phyloP scores from a whole-genome alignment of 768 basidiomycete genomes.

The Cystofilobasidium ferigula region DNA sequence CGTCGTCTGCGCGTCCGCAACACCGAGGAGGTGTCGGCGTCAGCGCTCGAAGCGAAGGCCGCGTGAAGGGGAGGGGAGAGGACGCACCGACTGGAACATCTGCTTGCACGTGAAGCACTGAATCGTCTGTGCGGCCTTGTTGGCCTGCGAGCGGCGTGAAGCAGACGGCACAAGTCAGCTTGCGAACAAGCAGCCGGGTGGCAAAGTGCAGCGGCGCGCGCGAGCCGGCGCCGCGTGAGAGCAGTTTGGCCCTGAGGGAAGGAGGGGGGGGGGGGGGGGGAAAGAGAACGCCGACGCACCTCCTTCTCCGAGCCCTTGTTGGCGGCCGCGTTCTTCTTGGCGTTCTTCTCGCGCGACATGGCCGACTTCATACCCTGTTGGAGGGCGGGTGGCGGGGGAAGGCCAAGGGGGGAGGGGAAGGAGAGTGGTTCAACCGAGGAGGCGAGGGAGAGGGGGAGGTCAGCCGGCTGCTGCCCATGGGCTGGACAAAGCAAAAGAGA shows the following conservation, averaged over 20 bases:
- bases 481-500: constrained; percentile 8
- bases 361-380: constrained; percentile 52
- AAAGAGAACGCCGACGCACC: neutral
- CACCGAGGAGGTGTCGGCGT: neutral
- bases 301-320: neutral
- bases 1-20: constrained; percentile 7
- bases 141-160: constrained; percentile 4
- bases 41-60: neutral
- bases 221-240: neutral
- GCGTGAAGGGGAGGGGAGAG: neutral
- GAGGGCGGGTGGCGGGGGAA: constrained; percentile 44
- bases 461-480: constrained; percentile 27
- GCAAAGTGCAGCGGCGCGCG: no score
- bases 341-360: constrained; percentile 37
- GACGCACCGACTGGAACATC: constrained; percentile 18
- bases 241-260: neutral
- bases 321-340: constrained; percentile 8
- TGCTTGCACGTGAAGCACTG: constrained; percentile 18
- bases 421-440: constrained; percentile 47
- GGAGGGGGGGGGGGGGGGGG: neutral
- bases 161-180: neutral
- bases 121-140: constrained; percentile 23
- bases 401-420: constrained; percentile 48
- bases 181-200: no score
- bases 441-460: constrained; percentile 41